Evolutionary conservation across 495 filamentous ascomycete species (phyloP).

Genomic region (Penicillium malachiteum): DNA sequence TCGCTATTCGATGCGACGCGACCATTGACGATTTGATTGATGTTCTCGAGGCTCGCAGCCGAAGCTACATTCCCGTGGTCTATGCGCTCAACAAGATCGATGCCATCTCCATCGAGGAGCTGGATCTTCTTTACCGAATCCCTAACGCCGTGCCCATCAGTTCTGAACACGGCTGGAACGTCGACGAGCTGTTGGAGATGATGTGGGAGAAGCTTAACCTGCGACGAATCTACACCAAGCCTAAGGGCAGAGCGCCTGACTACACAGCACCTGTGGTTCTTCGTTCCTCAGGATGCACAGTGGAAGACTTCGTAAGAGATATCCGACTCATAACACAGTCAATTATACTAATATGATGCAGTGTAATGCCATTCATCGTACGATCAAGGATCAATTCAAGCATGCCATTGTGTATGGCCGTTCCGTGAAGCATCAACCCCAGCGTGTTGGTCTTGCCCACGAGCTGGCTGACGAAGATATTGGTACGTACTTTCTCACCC

Average conservation of each 20-base stretch:
- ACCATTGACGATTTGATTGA: conserved; percentile 92
- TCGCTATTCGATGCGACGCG: conserved; percentile 95
- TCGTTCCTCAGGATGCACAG: conserved; percentile 73
- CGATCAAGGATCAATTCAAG: conserved; percentile 94
- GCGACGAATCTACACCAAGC: conserved; percentile 94
- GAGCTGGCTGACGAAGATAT: conserved; percentile 97
- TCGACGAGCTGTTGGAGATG: conserved; percentile 92
- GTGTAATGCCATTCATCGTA: conserved; percentile 97
- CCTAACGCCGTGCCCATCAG: conserved; percentile 96
- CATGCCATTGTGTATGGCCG: conserved; percentile 93
- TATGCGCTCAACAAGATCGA: conserved; percentile 99
- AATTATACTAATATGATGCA: conserved; percentile 40
- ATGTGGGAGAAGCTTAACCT: conserved; percentile 98
- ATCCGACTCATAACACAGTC: neutral
- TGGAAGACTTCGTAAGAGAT: conserved; percentile 94
- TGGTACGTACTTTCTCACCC: conserved; percentile 58
- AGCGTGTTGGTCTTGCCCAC: conserved; percentile 87
- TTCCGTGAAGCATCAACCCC: conserved; percentile 98
- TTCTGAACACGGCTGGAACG: conserved; percentile 97
- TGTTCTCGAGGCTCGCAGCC: conserved; percentile 89
- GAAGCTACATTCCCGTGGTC: conserved; percentile 95
- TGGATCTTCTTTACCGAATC: conserved; percentile 94
- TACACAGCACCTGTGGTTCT: conserved; percentile 91
- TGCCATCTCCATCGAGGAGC: conserved; percentile 93
- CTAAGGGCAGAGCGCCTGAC: conserved; percentile 92